These are phyloP conservation scores for Diplodia mutila DNA, from an alignment of 2,329 filamentous ascomycete species.

Conservation along the genomic window DNA sequence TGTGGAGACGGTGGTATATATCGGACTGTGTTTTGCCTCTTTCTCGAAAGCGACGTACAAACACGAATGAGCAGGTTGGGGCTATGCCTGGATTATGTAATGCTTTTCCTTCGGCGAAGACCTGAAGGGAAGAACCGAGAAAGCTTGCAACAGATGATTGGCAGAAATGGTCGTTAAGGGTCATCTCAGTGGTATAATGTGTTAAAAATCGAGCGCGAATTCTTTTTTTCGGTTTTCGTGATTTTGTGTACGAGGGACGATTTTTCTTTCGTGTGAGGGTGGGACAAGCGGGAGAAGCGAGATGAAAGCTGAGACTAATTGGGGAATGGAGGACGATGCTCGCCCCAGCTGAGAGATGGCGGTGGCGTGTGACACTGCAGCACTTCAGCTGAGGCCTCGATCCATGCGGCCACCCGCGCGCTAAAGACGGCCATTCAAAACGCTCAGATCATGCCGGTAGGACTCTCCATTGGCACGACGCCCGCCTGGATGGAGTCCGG, in stretches of 20 bases:
- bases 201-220: neutral
- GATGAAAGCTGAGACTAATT: conserved; percentile 6
- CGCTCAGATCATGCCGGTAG: conserved; percentile 36
- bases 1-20: neutral
- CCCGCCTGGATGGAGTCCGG: conserved; percentile 50
- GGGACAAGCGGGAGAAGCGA: conserved; percentile 5
- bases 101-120: neutral
- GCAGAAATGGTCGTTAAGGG: conserved; percentile 15
- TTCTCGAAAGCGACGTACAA: neutral
- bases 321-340: neutral
- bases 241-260: neutral
- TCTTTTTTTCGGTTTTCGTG: conserved; percentile 1
- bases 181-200: conserved; percentile 13
- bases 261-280: neutral
- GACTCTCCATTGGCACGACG: conserved; percentile 41
- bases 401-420: neutral
- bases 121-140: neutral
- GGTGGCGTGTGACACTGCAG: conserved; percentile 8
- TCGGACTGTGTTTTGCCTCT: neutral
- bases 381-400: neutral
- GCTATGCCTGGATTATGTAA: conserved; percentile 11
- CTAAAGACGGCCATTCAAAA: neutral
- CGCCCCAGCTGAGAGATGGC: neutral
- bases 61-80: neutral
- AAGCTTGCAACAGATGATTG: conserved; percentile 1